phyloP scores from a whole-genome alignment of 192 early-diverging fungal genomes.

The Backusella tarrabulga region DNA sequence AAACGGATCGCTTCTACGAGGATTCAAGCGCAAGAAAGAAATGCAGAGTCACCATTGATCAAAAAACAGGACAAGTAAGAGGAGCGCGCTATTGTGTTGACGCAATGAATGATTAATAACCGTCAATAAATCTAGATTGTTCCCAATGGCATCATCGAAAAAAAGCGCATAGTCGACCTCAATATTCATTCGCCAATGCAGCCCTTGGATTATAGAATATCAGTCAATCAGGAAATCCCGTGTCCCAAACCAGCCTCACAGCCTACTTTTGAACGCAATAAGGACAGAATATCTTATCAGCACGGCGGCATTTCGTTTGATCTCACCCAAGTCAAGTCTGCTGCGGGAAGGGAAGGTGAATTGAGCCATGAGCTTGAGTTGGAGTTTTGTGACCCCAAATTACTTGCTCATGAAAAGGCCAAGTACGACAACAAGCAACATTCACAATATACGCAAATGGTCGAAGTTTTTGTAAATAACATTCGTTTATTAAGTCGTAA shows the following conservation, averaged over 20 bases:
- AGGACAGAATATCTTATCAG: slow-evolving; percentile 86
- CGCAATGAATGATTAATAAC: background rate
- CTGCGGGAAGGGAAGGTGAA: slow-evolving; percentile 47
- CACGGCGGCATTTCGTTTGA: slow-evolving; percentile 85
- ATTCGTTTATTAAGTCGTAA: slow-evolving; percentile 54
- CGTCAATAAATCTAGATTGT: slow-evolving; percentile 30
- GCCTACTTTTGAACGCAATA: slow-evolving; percentile 65
- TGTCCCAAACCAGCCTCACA: slow-evolving; percentile 27
- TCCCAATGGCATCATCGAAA: slow-evolving; percentile 62
- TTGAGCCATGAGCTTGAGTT: slow-evolving; percentile 83
- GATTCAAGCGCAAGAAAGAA: slow-evolving; percentile 29
- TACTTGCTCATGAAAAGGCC: slow-evolving; percentile 59
- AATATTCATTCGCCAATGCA: slow-evolving; percentile 82
- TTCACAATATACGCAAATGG: slow-evolving; percentile 68
- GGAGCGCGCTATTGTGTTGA: background rate
- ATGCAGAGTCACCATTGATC: slow-evolving; percentile 64
- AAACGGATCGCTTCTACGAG: slow-evolving; percentile 69
- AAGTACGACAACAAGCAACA: slow-evolving; percentile 56
- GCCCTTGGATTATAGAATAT: slow-evolving; percentile 83
- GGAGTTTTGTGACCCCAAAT: slow-evolving; percentile 64
- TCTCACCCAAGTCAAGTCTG: slow-evolving; percentile 76
- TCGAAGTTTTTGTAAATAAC: slow-evolving; percentile 79
- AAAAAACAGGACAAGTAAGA: slow-evolving; percentile 53
- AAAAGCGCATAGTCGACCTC: slow-evolving; percentile 79
- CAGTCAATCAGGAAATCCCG: slow-evolving; percentile 77